Percentiles rank a stretch among this genome's conserved stretches.
Evolutionary conservation across 176 grass and related monocot genomes (phyloP).

Genomic region (Carex littledalei): DNA sequence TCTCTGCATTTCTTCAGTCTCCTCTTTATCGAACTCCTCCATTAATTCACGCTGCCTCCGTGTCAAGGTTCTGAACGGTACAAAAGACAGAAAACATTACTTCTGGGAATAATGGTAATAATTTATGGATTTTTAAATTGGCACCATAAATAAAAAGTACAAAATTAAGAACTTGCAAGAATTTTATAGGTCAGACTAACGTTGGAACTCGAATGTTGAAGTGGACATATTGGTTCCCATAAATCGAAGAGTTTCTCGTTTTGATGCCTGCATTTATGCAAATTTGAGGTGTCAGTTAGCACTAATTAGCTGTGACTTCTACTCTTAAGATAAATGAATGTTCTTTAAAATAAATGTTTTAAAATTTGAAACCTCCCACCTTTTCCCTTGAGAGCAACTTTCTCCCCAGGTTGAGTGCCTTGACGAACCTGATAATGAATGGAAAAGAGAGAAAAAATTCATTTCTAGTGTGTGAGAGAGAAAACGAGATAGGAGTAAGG

Average conservation of each 20-base stretch:
- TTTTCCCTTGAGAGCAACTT: conserved; percentile 81
- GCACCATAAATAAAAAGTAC: background rate
- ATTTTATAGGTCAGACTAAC: conserved; percentile 32
- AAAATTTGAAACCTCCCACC: conserved; percentile 31
- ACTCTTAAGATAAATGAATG: background rate
- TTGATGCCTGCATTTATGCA: conserved; percentile 68
- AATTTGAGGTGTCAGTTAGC: background rate
- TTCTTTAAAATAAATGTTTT: background rate
- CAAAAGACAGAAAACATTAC: background rate
- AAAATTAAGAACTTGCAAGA: background rate
- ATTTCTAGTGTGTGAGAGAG: background rate
- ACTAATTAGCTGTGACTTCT: background rate
- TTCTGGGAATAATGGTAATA: background rate
- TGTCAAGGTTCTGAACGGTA: conserved; percentile 52
- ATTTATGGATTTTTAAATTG: background rate
- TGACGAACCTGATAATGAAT: conserved; percentile 51
- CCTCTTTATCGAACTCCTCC: conserved; percentile 72
- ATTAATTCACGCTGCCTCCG: conserved; percentile 54
- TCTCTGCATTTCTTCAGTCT: conserved; percentile 26
- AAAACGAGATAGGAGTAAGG: background rate
- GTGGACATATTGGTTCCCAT: conserved; percentile 83
- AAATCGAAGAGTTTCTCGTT: conserved; percentile 38
- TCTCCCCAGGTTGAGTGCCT: conserved; percentile 87
- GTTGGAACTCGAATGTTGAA: conserved; percentile 69
- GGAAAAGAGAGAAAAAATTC: background rate